phyloP scores from a whole-genome alignment of 805 yeast genomes.

The Zygotorulaspora danielsina region DNA sequence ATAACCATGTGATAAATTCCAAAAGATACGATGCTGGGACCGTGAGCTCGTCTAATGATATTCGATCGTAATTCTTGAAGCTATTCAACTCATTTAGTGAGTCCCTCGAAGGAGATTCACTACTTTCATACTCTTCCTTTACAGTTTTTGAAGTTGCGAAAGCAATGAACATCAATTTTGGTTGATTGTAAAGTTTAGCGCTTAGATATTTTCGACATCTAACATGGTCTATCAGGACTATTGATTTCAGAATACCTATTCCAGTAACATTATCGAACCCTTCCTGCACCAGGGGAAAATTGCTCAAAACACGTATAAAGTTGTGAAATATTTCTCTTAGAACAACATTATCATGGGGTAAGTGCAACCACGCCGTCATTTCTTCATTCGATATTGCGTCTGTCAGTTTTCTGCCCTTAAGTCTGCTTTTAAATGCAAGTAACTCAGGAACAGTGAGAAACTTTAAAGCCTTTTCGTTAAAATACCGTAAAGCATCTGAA shows the following conservation, averaged over 20 bases:
- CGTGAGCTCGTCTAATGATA: constrained; percentile 37
- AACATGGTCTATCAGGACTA: constrained; percentile 43
- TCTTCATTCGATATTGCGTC: constrained; percentile 28
- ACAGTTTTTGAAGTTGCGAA: constrained; percentile 31
- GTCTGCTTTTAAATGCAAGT: constrained; percentile 22
- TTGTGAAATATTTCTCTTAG: constrained; percentile 39
- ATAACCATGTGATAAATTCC: constrained; percentile 45
- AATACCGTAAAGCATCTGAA: constrained; percentile 16
- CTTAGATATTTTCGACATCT: constrained; percentile 38
- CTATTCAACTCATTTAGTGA: constrained; percentile 15
- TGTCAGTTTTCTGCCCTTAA: constrained; percentile 23
- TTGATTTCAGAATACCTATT: constrained; percentile 41
- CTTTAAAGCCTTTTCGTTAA: constrained; percentile 17
- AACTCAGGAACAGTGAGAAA: constrained; percentile 25
- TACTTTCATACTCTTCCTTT: constrained; percentile 19
- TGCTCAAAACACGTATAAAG: constrained; percentile 42
- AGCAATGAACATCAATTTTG: constrained; percentile 47
- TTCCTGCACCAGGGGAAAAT: constrained; percentile 47
- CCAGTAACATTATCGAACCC: constrained; percentile 35
- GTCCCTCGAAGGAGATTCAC: constrained; percentile 7
- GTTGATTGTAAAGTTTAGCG: constrained; percentile 38
- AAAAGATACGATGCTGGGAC: constrained; percentile 42
- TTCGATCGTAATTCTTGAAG: constrained; percentile 43
- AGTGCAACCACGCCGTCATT: constrained; percentile 34
- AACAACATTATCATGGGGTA: constrained; percentile 35